These are phyloP conservation scores for Colletotrichum viniferum DNA, from an alignment of 2,329 filamentous ascomycete species.

Conservation along the genomic window DNA sequence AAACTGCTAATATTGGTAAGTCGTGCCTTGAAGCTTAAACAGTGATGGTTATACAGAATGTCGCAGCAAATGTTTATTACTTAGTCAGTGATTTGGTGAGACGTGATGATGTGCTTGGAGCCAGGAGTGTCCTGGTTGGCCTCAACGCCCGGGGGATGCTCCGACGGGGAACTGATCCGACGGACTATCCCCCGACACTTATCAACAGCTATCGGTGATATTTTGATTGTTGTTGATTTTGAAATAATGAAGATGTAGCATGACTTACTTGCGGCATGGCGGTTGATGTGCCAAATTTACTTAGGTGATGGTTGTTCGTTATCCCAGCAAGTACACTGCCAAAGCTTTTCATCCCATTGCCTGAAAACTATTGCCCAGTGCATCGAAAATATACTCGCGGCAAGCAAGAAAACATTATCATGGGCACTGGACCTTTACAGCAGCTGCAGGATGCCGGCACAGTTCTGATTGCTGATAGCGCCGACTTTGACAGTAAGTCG, in stretches of 20 bases:
- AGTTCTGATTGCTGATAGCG: neutral
- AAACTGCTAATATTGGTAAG: neutral
- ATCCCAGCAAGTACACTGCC: neutral
- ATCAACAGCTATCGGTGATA: neutral
- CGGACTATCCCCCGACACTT: neutral
- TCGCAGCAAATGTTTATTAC: neutral
- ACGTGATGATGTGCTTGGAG: neutral
- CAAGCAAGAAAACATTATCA: neutral
- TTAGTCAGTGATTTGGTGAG: neutral
- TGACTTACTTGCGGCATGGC: neutral
- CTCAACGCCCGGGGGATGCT: neutral
- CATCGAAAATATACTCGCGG: neutral
- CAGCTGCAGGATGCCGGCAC: neutral
- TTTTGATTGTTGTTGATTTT: neutral
- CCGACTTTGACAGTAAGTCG: neutral
- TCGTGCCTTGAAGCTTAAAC: neutral
- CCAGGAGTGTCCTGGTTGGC: slow-evolving; percentile 45
- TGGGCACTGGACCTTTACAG: neutral
- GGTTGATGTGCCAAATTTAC: neutral
- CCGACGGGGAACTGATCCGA: neutral
- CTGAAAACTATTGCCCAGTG: neutral
- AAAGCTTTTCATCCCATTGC: neutral
- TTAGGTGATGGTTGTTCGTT: neutral
- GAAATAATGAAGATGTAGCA: neutral
- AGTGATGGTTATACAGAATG: neutral